Conservation (phyloP, 2,329 filamentous ascomycete species). For the Fusarium haematococcum region DNA sequence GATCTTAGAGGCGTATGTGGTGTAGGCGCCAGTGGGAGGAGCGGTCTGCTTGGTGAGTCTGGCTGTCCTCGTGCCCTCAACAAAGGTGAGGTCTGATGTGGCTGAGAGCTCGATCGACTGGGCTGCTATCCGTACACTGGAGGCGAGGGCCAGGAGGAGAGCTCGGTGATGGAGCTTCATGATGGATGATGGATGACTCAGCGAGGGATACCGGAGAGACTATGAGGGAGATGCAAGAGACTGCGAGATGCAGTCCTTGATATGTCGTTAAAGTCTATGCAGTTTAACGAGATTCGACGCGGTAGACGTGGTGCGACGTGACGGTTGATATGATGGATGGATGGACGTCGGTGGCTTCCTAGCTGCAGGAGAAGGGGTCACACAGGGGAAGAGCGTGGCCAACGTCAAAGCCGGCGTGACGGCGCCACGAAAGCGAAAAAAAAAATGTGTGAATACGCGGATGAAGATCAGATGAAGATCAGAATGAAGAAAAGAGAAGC, state of each 20-base stretch:
- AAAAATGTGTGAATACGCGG: not conserved
- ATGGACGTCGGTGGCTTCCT: not conserved
- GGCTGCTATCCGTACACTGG: constrained; percentile 32
- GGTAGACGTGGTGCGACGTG: not conserved
- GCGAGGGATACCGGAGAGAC: not conserved
- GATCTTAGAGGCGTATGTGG: constrained; percentile 43
- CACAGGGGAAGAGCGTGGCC: not conserved
- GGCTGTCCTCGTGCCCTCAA: constrained; percentile 53
- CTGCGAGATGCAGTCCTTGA: not conserved
- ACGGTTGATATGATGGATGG: not conserved
- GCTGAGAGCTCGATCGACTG: constrained; percentile 47
- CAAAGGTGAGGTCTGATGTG: constrained; percentile 52
- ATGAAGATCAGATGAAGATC: not conserved
- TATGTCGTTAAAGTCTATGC: not conserved
- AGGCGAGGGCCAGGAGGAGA: constrained; percentile 40
- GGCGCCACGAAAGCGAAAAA: not conserved
- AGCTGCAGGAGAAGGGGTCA: not conserved
- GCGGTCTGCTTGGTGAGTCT: constrained; percentile 51
- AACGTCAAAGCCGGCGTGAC: constrained; percentile 1
- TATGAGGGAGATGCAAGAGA: not conserved
- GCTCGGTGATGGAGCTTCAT: constrained; percentile 43
- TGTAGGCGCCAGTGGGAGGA: constrained; percentile 45
- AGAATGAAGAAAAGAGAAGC: constrained; percentile 9
- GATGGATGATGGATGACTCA: not conserved
- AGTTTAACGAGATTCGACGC: not conserved